Percentiles rank a stretch among this genome's conserved stretches.
Conservation (phyloP, 257 asterid genomes). For the Eucommia ulmoides region DNA sequence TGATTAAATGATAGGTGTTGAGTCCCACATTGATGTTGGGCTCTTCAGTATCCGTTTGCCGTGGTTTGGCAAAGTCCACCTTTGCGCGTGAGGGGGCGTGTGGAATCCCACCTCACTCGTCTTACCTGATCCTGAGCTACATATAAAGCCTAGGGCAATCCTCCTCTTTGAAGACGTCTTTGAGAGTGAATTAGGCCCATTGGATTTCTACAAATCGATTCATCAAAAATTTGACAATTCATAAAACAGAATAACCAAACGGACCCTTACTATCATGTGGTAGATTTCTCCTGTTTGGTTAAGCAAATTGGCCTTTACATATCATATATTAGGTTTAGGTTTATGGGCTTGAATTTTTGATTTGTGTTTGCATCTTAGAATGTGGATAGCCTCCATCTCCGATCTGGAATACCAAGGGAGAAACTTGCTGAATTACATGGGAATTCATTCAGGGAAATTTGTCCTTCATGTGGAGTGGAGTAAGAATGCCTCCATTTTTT, state of each 20-base stretch:
- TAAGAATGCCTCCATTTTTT: conserved; percentile 20
- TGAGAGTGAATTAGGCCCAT: no score
- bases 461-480: conserved; percentile 85
- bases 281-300: no score
- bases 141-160: no score
- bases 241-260: background rate
- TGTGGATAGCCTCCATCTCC: conserved; percentile 88
- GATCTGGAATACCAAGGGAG: conserved; percentile 94
- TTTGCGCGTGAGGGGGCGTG: no score
- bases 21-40: no score
- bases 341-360: background rate
- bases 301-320: background rate
- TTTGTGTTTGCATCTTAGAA: conserved; percentile 40
- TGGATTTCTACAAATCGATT: background rate
- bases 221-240: background rate
- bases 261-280: background rate
- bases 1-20: no score
- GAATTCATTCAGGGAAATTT: conserved; percentile 75
- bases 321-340: background rate
- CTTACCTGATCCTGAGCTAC: no score
- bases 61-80: background rate
- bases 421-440: conserved; percentile 90
- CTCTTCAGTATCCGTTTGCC: background rate
- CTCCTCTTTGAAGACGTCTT: no score
- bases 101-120: no score